These are phyloP conservation scores for Daedalea quercina DNA, from an alignment of 768 basidiomycete species.

Conservation along the genomic window DNA sequence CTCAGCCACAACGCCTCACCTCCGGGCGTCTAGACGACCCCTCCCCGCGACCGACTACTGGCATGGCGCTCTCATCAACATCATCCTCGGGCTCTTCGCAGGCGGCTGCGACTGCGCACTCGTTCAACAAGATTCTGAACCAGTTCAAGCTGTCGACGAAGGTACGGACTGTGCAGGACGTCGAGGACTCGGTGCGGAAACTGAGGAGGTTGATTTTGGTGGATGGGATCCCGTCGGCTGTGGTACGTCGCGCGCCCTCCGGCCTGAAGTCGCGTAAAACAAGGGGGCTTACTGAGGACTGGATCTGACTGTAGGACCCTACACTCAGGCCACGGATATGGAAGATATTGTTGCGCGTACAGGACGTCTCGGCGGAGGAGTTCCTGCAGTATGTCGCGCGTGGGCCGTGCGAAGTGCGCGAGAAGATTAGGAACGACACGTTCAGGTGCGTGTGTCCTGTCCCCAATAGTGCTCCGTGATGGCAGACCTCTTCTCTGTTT, in stretches of 20 bases:
- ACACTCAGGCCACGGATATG: slow-evolving; percentile 88
- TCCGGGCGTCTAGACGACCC: background rate
- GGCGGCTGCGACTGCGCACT: slow-evolving; percentile 46
- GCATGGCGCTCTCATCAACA: background rate
- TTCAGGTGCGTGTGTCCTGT: slow-evolving; percentile 55
- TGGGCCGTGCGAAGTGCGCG: slow-evolving; percentile 81
- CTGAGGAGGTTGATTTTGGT: slow-evolving; percentile 82
- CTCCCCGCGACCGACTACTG: background rate
- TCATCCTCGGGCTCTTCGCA: slow-evolving; percentile 15
- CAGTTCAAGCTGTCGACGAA: slow-evolving; percentile 62
- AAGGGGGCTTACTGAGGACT: background rate
- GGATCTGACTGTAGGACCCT: slow-evolving; percentile 50
- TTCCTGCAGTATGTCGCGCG: slow-evolving; percentile 75
- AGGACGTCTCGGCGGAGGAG: slow-evolving; percentile 66
- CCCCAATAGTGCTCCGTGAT: background rate
- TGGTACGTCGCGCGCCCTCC: slow-evolving; percentile 40
- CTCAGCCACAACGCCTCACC: background rate
- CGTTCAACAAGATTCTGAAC: slow-evolving; percentile 76
- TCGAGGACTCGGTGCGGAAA: slow-evolving; percentile 83
- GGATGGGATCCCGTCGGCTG: slow-evolving; percentile 78
- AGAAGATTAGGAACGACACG: slow-evolving; percentile 95
- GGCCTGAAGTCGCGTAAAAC: background rate
- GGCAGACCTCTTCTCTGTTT: background rate
- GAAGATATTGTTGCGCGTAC: slow-evolving; percentile 87
- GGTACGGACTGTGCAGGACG: slow-evolving; percentile 52